Base-by-base conservation (phyloP, 2,329 filamentous ascomycete species). In the Pseudogymnoascus sp. region DNA sequence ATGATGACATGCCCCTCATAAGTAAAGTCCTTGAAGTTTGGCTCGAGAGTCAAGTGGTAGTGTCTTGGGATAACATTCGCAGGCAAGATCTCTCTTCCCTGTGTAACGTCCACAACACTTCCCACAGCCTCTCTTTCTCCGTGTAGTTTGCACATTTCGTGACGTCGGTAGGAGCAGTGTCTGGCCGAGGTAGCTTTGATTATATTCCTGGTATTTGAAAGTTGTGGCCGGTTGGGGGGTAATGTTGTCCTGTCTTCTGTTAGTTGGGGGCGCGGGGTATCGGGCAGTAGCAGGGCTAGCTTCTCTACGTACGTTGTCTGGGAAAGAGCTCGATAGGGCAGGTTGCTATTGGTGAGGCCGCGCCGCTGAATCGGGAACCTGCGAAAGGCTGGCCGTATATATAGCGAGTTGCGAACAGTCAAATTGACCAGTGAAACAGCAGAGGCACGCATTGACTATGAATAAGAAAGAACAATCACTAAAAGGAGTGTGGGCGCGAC, bases 21-120 rank as follows among this genome's bases (percentile, higher is more conserved):
- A 67, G 86, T 91, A 76, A 95, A 91, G 68, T 88, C 92, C 70
- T 89, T 83, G 70, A 97, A 90, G 79, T 97, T 86, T 62, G 93
- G 92, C 79, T 97, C 95, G 66, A 97, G 82, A 1, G 90, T 95
- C 70, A 97, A 78, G 75, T 96, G 86, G 78, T 97, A 97, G 79
- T 97, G 92, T 40, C 82, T 78, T n/a, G 93, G 93, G 75, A 93
- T 89, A 72, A 97, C 91, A 73, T 97, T 96, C 77, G 87, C 86
- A 61, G 93, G 95, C 70, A 97, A 82, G 68, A 97, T 88, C 80
- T 96, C 89, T 71, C 93, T 87, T 67, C 84, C 86, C 69, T 83
- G 82, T 61, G 82, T 77, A 69, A 88, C 80, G 73, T 86, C 81
- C 67, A 83, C 78, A 70, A 81, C 83, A 69, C 82, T 79, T 67